Conservation (phyloP, 441 rosid genomes). For the Gossypium gossypioides region DNA sequence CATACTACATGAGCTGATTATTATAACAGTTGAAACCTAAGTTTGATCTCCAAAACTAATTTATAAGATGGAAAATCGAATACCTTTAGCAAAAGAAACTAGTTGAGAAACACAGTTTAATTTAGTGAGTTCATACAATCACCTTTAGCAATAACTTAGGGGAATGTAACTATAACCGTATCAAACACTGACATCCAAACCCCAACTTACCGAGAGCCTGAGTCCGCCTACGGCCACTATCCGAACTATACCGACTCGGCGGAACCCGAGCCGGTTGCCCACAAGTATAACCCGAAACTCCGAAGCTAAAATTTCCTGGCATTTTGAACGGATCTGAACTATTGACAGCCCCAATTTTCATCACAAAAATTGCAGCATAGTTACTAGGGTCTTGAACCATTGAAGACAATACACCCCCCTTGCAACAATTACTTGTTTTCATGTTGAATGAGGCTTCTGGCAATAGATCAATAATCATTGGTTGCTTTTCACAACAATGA, state of each 20-base stretch:
- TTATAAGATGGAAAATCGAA: too few species aligned
- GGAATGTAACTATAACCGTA: too few species aligned
- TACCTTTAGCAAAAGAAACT: too few species aligned
- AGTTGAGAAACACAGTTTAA: too few species aligned
- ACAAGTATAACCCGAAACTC: slow-evolving; percentile 62
- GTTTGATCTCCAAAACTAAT: too few species aligned
- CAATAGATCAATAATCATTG: slow-evolving; percentile 58
- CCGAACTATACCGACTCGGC: slow-evolving; percentile 32
- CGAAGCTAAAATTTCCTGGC: slow-evolving; percentile 50
- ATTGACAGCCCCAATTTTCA: background rate
- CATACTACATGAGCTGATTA: too few species aligned
- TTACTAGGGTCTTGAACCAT: slow-evolving; percentile 42
- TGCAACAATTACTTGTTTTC: slow-evolving; percentile 61
- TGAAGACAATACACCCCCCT: slow-evolving; percentile 59
- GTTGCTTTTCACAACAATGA: slow-evolving; percentile 56
- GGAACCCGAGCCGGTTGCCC: slow-evolving; percentile 28
- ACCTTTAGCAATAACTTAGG: too few species aligned
- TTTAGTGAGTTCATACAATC: too few species aligned
- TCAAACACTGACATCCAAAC: too few species aligned
- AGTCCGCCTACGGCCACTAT: slow-evolving; percentile 62
- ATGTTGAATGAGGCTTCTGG: slow-evolving; percentile 47
- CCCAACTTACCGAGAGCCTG: slow-evolving; percentile 52
- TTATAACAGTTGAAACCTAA: too few species aligned
- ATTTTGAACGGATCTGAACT: slow-evolving; percentile 37
- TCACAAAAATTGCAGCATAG: slow-evolving; percentile 23